Conservation (phyloP, 177 flowering plant genomes). For the Vitis hybrid region DNA sequence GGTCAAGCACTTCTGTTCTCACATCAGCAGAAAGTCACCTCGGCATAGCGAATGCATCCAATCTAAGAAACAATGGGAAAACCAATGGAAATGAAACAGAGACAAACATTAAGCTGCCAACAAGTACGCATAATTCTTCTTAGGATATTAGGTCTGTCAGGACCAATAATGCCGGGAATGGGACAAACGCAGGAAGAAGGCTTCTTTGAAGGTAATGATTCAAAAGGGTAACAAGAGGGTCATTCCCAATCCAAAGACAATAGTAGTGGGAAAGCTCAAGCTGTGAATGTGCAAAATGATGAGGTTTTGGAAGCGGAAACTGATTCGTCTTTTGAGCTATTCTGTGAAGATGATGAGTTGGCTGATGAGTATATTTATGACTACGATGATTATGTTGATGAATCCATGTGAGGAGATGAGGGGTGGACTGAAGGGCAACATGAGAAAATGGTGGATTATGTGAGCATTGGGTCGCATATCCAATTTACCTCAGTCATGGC, state of each 20-base stretch:
- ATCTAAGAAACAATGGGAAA: conserved; percentile 34
- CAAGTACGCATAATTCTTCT: conserved; percentile 36
- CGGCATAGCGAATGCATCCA: conserved; percentile 20
- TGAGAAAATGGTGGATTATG: conserved; percentile 76
- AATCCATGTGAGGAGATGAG: conserved; percentile 69
- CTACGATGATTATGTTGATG: conserved; percentile 97
- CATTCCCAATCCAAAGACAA: conserved; percentile 38
- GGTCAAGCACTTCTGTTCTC: conserved; percentile 22
- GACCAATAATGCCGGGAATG: conserved; percentile 24
- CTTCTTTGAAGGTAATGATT: conserved; percentile 64
- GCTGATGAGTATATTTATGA: conserved; percentile 96
- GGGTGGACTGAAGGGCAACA: conserved; percentile 73
- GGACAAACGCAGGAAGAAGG: conserved; percentile 53
- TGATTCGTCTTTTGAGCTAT: conserved; percentile 87
- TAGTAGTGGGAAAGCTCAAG: conserved; percentile 29
- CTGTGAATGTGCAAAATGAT: conserved; percentile 82
- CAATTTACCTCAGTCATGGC: conserved; percentile 94
- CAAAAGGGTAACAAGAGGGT: conserved; percentile 35
- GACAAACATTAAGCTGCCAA: conserved; percentile 40
- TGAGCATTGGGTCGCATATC: conserved; percentile 83
- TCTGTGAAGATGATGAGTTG: conserved; percentile 83
- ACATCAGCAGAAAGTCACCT: conserved; percentile 17
- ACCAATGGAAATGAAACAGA: conserved; percentile 37
- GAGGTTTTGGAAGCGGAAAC: conserved; percentile 81
- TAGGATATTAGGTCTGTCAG: conserved; percentile 23